Conservation (phyloP, 2,329 filamentous ascomycete genomes). For the Sarocladiaceae sp. region DNA sequence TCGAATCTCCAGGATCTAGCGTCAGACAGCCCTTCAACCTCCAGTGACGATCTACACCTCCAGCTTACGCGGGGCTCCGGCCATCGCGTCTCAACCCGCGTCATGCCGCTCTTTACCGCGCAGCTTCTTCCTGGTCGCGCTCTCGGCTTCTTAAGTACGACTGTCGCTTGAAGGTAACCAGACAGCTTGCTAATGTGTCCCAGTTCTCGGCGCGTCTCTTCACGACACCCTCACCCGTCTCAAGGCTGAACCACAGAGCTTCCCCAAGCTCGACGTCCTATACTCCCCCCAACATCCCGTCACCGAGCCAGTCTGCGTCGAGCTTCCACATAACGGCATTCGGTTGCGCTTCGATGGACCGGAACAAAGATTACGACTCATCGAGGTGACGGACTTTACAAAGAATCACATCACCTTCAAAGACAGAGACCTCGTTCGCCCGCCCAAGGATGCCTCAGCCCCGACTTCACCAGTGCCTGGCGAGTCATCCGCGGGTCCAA, state of each 20-base stretch:
- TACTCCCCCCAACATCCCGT: conserved; percentile 75
- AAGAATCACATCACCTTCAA: conserved; percentile 80
- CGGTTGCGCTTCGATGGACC: conserved; percentile 89
- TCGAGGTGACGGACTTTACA: conserved; percentile 86
- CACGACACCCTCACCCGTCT: conserved; percentile 83
- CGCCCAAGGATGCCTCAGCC: conserved; percentile 32
- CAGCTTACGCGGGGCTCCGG: conserved; percentile 2
- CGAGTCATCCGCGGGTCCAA: conserved; percentile 51
- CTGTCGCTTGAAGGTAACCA: no score
- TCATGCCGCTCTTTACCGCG: conserved; percentile 47
- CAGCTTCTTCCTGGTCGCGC: conserved; percentile 62
- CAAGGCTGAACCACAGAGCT: conserved; percentile 78
- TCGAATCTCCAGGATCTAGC: no score
- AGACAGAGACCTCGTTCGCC: conserved; percentile 69
- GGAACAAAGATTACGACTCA: conserved; percentile 82
- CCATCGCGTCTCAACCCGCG: conserved; percentile 10
- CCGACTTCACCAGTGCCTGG: conserved; percentile 26
- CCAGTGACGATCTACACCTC: not conserved
- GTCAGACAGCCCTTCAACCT: no score
- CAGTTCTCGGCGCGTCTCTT: conserved; percentile 83
- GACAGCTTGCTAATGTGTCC: no score
- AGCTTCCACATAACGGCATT: conserved; percentile 77
- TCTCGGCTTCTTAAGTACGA: conserved; percentile 53
- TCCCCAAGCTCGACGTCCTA: conserved; percentile 74
- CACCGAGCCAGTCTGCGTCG: conserved; percentile 65